Base-by-base conservation (phyloP, 805 yeast species). In the Yarrowia divulgata region DNA sequence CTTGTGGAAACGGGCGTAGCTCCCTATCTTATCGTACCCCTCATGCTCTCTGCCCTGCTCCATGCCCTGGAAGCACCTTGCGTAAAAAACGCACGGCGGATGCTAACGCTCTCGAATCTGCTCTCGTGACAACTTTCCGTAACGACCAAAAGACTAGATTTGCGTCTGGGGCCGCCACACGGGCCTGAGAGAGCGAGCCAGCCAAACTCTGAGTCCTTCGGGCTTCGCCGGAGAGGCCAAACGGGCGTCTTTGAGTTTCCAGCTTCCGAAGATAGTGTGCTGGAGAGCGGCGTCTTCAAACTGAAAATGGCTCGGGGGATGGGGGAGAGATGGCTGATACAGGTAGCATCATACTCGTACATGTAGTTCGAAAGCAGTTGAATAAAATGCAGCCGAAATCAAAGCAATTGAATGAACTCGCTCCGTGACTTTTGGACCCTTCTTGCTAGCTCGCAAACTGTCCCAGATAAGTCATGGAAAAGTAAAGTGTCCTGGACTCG, bases 191-290 rank as follows among this genome's bases (percentile, higher is more conserved):
- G 6, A 6, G 8, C 9, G 35, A 14, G 43, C 45, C 19, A 19
- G 58, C 46, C 45, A 54, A 54, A 54, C 60, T 54, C 60, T 37
- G 60, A 10, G 7, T 8, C 12, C 60, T 54, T 54, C 60, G 60
- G 60, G 39, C 60, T 39, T 54, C 45, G 34, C 60, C 60, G 60
- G 19, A 18, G 6, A 16, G 5, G 42, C 42, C 42, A 12, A 52
- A 18, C 19, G 23, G 55, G 23, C 34, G 23, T 16, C 18, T 49
- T 49, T 49, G 39, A 34, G 55, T 32, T 49, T 32, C 12, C n/a
- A 2, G 4, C 29, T 12, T 13, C 29, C 48, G 32, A 46, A 46
- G 50, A 46, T 46, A 46, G 50, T 13, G 50, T 13, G 5, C 16
- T 12, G 52, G 35, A 19, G 12, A 43, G 13, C 16, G 6, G 18